phyloP scores from a whole-genome alignment of 108 stramenopile genomes.

The Fragilaria crotonensis region DNA sequence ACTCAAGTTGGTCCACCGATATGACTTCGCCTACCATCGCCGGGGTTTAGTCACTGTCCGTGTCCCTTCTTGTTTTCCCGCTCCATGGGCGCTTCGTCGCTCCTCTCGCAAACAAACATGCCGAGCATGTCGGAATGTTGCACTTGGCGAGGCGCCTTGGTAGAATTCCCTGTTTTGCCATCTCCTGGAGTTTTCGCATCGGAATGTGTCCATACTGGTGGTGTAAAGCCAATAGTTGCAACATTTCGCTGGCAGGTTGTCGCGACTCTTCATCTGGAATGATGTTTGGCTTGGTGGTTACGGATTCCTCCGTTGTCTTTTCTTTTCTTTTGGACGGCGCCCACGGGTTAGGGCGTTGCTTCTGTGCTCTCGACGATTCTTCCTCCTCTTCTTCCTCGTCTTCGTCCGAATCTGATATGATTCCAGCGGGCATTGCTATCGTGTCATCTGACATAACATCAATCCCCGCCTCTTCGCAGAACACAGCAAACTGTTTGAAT shows the following conservation, averaged over 20 bases:
- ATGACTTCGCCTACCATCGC: slow-evolving; percentile 24
- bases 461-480: no score
- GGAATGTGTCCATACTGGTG: neutral
- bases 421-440: neutral
- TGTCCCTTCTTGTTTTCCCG: neutral
- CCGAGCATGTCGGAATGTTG: neutral
- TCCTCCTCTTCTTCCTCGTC: slow-evolving; percentile 2
- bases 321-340: no score
- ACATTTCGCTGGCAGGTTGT: neutral
- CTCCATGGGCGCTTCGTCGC: neutral
- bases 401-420: neutral
- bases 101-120: neutral
- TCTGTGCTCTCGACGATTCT: no score
- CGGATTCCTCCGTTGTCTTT: no score
- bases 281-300: no score
- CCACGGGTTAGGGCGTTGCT: no score
- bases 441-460: neutral
- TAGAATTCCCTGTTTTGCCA: neutral
- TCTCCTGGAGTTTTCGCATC: neutral
- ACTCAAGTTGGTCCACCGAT: slow-evolving; percentile 36
- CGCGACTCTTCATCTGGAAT: neutral
- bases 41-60: neutral
- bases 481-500: no score
- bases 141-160: neutral
- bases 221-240: neutral